Percentiles rank a stretch among this genome's conserved stretches.
Conservation (phyloP, 371 early-diverging fungal genomes). For the Mucor irregularis region DNA sequence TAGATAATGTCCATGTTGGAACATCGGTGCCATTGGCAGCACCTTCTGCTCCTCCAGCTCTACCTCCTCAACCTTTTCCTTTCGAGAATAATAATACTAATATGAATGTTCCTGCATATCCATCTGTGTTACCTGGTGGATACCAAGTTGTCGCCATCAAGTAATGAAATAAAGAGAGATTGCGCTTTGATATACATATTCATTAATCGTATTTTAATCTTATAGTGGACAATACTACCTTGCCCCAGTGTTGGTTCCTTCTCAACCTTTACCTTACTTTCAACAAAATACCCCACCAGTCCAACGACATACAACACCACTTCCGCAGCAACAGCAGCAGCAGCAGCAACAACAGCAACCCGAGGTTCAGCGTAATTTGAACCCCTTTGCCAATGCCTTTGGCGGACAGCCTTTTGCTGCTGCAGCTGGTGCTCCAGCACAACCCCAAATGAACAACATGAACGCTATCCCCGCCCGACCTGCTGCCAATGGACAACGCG, state of each 20-base stretch:
- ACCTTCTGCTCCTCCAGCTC: not conserved
- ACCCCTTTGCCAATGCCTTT: not conserved
- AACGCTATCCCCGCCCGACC: conserved; percentile 4
- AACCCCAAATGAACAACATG: too few species aligned
- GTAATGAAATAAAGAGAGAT: conserved; percentile 19
- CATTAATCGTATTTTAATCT: not conserved
- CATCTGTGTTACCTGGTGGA: conserved; percentile 38
- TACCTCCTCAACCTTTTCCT: not conserved
- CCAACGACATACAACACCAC: not conserved
- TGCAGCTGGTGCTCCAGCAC: not conserved
- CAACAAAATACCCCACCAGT: not conserved
- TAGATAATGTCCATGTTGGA: too few species aligned
- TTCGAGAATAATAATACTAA: not conserved
- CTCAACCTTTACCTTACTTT: conserved; percentile 11
- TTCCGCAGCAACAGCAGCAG: not conserved
- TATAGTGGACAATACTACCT: conserved; percentile 46
- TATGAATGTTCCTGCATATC: conserved; percentile 5
- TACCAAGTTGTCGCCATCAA: conserved; percentile 45
- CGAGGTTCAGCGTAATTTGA: not conserved
- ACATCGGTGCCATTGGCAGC: not conserved
- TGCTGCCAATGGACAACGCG: conserved; percentile 20
- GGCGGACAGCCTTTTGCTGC: too few species aligned
- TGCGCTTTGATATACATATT: not conserved
- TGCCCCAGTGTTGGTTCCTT: conserved; percentile 34
- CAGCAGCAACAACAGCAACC: conserved; percentile 8